Evolutionary conservation across 306 rosid species (phyloP).

Genomic region (Inga leiocalycina): DNA sequence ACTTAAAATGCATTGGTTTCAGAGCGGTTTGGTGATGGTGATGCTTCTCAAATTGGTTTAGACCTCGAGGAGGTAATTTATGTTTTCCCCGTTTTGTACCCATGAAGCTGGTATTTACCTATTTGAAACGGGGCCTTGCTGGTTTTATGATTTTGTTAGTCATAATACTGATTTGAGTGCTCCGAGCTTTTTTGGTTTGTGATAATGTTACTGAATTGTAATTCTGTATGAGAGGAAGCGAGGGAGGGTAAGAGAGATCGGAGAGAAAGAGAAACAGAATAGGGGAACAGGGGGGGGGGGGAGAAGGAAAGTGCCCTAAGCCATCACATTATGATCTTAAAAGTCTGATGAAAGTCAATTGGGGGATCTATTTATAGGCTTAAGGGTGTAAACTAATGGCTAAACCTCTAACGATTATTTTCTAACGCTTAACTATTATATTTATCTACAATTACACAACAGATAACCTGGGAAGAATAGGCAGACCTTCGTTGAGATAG

Average conservation of each 20-base stretch:
- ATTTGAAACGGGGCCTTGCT: neutral
- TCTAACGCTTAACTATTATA: no score
- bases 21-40: conserved; percentile 99
- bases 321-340: no score
- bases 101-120: conserved; percentile 2
- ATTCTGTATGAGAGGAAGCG: no score
- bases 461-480: conserved; percentile 19
- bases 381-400: no score
- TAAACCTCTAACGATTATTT: no score
- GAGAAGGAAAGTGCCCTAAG: no score
- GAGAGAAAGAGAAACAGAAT: no score
- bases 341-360: no score
- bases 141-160: conserved; percentile 6
- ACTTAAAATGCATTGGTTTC: conserved; percentile 30
- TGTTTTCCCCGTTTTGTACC: conserved; percentile 17
- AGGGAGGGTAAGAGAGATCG: no score
- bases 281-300: no score
- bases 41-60: conserved; percentile 95
- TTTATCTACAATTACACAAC: no score
- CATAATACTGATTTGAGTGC: conserved; percentile 20
- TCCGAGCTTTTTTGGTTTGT: conserved; percentile 2
- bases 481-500: neutral
- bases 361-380: no score
- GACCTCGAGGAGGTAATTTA: conserved; percentile 93
- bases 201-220: neutral